These are phyloP conservation scores for Elsinoe fawcettii DNA, from an alignment of 2,329 filamentous ascomycete species.

Conservation along the genomic window DNA sequence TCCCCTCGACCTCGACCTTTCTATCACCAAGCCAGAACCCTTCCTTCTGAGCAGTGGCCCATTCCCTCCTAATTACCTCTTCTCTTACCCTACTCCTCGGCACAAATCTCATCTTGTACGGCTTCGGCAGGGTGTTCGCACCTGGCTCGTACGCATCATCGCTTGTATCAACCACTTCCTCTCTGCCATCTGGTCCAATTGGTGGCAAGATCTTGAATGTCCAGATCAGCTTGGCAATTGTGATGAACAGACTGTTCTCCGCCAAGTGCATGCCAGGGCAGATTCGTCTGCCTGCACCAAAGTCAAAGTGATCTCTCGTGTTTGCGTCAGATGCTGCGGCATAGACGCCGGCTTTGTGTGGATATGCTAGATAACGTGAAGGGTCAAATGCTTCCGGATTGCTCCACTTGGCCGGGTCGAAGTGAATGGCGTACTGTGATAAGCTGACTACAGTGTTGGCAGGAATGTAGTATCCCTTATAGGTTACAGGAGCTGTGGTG, in stretches of 20 bases:
- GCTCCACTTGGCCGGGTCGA: constrained; percentile 22
- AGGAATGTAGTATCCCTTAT: constrained; percentile 30
- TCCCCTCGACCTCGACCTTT: constrained; percentile 7
- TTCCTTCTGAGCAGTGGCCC: constrained; percentile 33
- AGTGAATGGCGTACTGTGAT: constrained; percentile 23
- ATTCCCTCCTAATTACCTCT: constrained; percentile 32
- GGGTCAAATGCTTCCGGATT: constrained; percentile 28
- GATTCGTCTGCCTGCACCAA: constrained; percentile 42
- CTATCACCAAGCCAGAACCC: constrained; percentile 10
- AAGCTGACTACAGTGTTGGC: constrained; percentile 25
- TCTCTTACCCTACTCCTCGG: constrained; percentile 23
- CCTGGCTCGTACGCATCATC: constrained; percentile 15
- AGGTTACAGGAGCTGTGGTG: constrained; percentile 24
- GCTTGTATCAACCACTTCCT: neutral
- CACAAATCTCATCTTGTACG: constrained; percentile 13
- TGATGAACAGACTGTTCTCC: constrained; percentile 41
- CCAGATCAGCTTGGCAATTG: constrained; percentile 41
- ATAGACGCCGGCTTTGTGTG: constrained; percentile 27
- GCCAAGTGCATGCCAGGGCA: constrained; percentile 47
- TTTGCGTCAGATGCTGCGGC: constrained; percentile 22
- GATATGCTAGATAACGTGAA: constrained; percentile 24
- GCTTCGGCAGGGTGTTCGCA: constrained; percentile 14
- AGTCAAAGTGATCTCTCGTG: constrained; percentile 40
- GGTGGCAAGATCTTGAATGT: constrained; percentile 34
- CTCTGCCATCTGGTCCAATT: neutral